These are phyloP conservation scores for Globisporangium cylindrosporum DNA, from an alignment of 352 stramenopile genomes.

Conservation along the genomic window DNA sequence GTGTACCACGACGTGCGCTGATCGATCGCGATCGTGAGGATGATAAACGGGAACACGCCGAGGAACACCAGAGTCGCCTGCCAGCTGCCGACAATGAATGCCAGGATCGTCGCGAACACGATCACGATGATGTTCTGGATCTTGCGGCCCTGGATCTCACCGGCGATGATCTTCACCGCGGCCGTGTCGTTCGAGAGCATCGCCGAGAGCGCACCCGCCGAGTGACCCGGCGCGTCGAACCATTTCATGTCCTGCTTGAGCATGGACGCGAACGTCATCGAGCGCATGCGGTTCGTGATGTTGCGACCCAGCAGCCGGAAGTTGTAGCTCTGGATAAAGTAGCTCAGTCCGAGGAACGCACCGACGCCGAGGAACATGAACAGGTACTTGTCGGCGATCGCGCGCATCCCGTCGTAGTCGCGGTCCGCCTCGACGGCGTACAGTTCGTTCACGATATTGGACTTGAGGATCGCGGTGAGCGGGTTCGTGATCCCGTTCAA, in stretches of 20 bases:
- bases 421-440: constrained; percentile 18
- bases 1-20: constrained; percentile 12
- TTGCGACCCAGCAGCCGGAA: constrained; percentile 12
- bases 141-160: constrained; percentile 22
- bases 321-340: constrained; percentile 18
- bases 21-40: constrained; percentile 4
- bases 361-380: constrained; percentile 18
- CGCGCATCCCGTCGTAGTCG: constrained; percentile 11
- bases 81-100: constrained; percentile 13
- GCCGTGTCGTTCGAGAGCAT: constrained; percentile 20
- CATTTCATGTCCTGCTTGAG: constrained; percentile 22
- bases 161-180: constrained; percentile 15
- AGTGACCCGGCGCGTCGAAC: constrained; percentile 15
- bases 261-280: constrained; percentile 19
- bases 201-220: constrained; percentile 17
- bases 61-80: constrained; percentile 10
- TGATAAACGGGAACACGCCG: constrained; percentile 8
- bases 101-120: constrained; percentile 15
- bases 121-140: constrained; percentile 26
- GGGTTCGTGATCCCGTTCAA: constrained; percentile 20
- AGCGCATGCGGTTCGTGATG: constrained; percentile 16
- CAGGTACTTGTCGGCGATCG: constrained; percentile 22
- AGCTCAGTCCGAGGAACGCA: constrained; percentile 14
- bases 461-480: constrained; percentile 17
- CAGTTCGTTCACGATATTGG: constrained; percentile 24